These are phyloP conservation scores for Fusarium luffae DNA, from an alignment of 2,329 filamentous ascomycete genomes.

Conservation along the genomic window DNA sequence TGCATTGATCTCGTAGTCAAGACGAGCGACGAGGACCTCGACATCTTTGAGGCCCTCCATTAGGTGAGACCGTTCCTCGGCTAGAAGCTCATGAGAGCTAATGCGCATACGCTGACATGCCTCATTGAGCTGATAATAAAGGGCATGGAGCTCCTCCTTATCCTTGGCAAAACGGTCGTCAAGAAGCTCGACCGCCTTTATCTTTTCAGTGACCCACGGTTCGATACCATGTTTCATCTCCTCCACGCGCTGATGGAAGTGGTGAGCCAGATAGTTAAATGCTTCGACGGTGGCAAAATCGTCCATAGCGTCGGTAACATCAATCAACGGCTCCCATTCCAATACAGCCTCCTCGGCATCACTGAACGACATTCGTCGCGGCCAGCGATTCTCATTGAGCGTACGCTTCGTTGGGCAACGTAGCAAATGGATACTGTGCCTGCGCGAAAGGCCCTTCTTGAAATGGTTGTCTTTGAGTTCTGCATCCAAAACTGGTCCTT, in stretches of 20 bases:
- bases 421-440: constrained; percentile 65
- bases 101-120: constrained; percentile 75
- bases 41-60: constrained; percentile 80
- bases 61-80: constrained; percentile 74
- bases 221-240: constrained; percentile 64
- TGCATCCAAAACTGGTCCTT: constrained; percentile 62
- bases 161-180: constrained; percentile 72
- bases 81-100: constrained; percentile 74
- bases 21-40: constrained; percentile 81
- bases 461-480: constrained; percentile 58
- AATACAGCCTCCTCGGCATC: constrained; percentile 80
- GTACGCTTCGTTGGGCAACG: constrained; percentile 46
- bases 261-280: constrained; percentile 64
- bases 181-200: constrained; percentile 67
- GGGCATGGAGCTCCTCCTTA: constrained; percentile 70
- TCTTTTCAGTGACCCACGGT: constrained; percentile 70
- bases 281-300: constrained; percentile 47
- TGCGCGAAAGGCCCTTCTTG: constrained; percentile 67
- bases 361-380: constrained; percentile 79
- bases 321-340: constrained; percentile 68
- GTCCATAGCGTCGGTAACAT: constrained; percentile 50
- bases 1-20: constrained; percentile 90
- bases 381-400: constrained; percentile 71
- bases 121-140: constrained; percentile 78
- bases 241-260: constrained; percentile 64